A percentile compares a stretch with the other conserved stretches of the same genome.
Conservation (phyloP, 2,329 filamentous ascomycete species). For the Plenodomus tracheiphilus region DNA sequence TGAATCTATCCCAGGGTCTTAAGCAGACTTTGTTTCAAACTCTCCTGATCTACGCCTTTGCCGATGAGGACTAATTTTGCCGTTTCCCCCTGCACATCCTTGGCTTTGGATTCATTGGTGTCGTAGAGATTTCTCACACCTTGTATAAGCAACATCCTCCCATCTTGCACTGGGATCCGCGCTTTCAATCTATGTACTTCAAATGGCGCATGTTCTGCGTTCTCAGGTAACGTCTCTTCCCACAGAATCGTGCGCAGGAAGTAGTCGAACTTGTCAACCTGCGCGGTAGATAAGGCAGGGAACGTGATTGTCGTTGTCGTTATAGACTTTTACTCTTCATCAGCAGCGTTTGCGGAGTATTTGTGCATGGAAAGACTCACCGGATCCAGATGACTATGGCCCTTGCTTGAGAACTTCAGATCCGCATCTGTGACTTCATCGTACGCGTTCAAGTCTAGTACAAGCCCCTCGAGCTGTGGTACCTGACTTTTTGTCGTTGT, state of each 20-base stretch:
- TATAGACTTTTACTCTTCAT: too few species aligned
- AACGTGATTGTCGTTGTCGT: conserved; percentile 77
- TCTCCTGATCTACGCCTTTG: conserved; percentile 28
- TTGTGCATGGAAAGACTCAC: too few species aligned
- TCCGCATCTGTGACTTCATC: conserved; percentile 69
- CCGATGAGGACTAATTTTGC: conserved; percentile 41
- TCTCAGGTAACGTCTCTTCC: conserved; percentile 67
- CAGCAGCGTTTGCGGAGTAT: too few species aligned
- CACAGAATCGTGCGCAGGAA: conserved; percentile 86
- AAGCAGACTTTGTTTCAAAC: conserved; percentile 14
- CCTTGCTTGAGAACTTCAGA: conserved; percentile 72
- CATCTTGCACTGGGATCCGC: conserved; percentile 67
- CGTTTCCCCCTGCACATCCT: conserved; percentile 1
- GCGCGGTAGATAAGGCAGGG: conserved; percentile 59
- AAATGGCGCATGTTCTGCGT: conserved; percentile 50
- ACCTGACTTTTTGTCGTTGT: conserved; percentile 79
- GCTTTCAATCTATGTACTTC: conserved; percentile 92
- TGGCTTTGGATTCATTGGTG: conserved; percentile 64
- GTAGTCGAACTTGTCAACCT: conserved; percentile 69
- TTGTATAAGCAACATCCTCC: conserved; percentile 76
- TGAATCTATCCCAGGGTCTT: neutral
- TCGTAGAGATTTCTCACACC: conserved; percentile 95
- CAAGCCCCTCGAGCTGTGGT: conserved; percentile 78
- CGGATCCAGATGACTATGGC: conserved; percentile 88
- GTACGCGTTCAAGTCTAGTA: conserved; percentile 92